Evolutionary conservation across 2,329 filamentous ascomycete genomes (phyloP), one percentile per base, ranked within the genome.

Genomic region (Fusarium musae): DNA sequence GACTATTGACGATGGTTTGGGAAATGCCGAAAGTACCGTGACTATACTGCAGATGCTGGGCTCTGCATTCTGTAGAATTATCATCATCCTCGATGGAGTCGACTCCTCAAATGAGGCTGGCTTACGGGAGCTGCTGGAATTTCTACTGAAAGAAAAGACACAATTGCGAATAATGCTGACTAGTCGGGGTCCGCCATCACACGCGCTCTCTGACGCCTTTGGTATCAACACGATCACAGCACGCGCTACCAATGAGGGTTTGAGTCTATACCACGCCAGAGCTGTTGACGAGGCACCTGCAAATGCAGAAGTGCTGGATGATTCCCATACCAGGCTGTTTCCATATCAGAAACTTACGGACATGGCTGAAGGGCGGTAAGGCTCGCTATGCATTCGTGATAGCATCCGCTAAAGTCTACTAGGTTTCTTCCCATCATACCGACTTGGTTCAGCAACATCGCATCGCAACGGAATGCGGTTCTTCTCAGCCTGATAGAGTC

Each of bases 51-150:
- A 32, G 4, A 15, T 12, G 6, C 6, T 44, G 1, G 4, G 12
- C 12, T 15, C 2, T 1, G 5, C 6, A 2, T 58, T 43, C 3
- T 4, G 4, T 1, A 59, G 11, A 6, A 37, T 30, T 0, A 0
- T 66, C 4, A 21, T 66, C 16, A n/a, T 66, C 2, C 5, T 66
- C 1, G 61, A 66, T 9, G 63, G 59, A 4, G 36, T 64, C 5
- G 42, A 57, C 21, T 17, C 34, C 9, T 40, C 59, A 3, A 66
- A 57, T 5, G 60, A 49, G 17, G 5, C 10, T 28, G 59, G 42
- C 1, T 17, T 66, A 5, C 9, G 0, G 0, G 50, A 43, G 1
- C 19, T 66, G 16, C 9, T 59, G 10, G 1, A 6, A 4, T 10
- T 9, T 13, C n/a, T 66, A 2, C 9, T 39, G 9, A 9, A 2